These are phyloP conservation scores for Breviolum minutum DNA, from an alignment of 73 alveolate species.

Conservation along the genomic window DNA sequence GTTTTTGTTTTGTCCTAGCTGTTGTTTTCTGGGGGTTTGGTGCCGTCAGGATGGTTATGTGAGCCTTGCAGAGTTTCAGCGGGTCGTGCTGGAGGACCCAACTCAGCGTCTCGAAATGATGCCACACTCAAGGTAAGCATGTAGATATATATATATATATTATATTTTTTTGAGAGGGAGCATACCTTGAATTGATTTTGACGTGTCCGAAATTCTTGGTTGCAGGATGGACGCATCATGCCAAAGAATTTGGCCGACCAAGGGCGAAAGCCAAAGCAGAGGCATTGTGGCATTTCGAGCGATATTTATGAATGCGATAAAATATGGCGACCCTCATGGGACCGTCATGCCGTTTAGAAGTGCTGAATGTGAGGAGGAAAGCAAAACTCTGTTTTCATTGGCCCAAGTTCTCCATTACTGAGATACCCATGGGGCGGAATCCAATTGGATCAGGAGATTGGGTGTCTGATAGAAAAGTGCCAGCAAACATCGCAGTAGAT, in stretches of 20 bases:
- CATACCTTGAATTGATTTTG: no score
- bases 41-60: slow-evolving; percentile 20
- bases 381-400: no score
- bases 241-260: slow-evolving; percentile 50
- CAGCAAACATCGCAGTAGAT: no score
- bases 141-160: no score
- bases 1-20: not conserved
- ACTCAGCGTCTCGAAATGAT: not conserved
- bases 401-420: no score
- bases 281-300: not conserved
- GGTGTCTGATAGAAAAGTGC: no score
- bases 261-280: slow-evolving; percentile 48
- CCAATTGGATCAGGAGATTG: no score
- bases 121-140: not conserved
- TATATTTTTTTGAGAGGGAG: no score
- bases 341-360: no score
- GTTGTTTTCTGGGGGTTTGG: not conserved
- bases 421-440: no score
- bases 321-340: not conserved
- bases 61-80: slow-evolving; percentile 69
- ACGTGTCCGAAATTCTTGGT: not conserved
- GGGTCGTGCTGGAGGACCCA: slow-evolving; percentile 76
- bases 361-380: no score
- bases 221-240: slow-evolving; percentile 67
- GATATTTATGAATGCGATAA: not conserved